Base-by-base conservation (phyloP, 768 basidiomycete genomes). In the Lactarius hatsudake region DNA sequence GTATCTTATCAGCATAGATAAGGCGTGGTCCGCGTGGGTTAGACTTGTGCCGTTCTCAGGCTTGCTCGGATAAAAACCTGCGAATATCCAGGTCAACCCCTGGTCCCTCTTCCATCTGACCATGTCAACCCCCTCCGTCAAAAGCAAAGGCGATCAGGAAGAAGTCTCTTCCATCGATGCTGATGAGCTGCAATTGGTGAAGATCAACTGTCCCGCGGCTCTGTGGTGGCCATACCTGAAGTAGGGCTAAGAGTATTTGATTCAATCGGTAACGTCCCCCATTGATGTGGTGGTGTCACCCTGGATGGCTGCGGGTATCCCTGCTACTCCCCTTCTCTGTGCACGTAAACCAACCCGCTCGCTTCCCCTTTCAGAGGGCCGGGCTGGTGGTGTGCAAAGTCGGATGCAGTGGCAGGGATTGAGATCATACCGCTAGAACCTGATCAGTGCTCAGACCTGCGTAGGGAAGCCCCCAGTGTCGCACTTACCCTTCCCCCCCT, bases 351-450 rank as follows among this genome's bases (percentile, higher is more conserved):
- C n/a, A 76, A 72, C 73, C 73, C 63, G 67, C 12, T 26, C 23
- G n/a, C 10, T 51, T 13, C 18, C 70, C 54, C 32, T 71, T 66
- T 55, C 54, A 71, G 66, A 57, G 58, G 73, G 72, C 18, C 42
- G 48, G n/a, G n/a, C 69, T 70, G 67, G 69, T 71, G 67, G 72
- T 57, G 72, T 71, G 73, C 72, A 69, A 68, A 68, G 72, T 72
- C 64, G 61, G 71, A 65, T 66, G 71, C 76, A 76, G 75, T 78
- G 77, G 78, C 79, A 77, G 79, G 86, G 92, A 79, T 93, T 95
- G 93, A 96, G 94, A 95, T 91, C 67, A 95, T 86, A 95, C 93
- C 93, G 94, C 88, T 86, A 78, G 91, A 94, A 94, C 93, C 92
- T 95, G 94, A 92, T 84, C 89, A 93, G 92, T 83, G 90, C 86